A percentile compares a stretch with the other conserved stretches of the same genome.
Conservation (phyloP, 768 basidiomycete genomes). For the Mycena filopes region DNA sequence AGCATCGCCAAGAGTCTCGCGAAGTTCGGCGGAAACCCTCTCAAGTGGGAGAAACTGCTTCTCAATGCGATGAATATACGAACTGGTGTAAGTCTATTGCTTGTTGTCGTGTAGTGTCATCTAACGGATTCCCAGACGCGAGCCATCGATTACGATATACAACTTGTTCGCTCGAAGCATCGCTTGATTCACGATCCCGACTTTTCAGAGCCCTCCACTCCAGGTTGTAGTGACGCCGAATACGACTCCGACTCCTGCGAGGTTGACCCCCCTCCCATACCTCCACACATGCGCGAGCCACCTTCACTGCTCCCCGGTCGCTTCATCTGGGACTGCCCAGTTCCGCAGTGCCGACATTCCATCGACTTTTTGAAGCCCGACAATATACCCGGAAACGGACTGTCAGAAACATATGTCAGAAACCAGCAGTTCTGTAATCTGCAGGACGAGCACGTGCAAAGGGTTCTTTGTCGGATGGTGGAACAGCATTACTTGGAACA, state of each 20-base stretch:
- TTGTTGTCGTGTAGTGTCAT: background rate
- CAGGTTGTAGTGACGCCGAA: conserved; percentile 48
- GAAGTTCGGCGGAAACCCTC: conserved; percentile 44
- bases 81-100: background rate
- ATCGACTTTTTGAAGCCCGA: conserved; percentile 59
- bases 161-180: background rate
- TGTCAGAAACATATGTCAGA: conserved; percentile 42
- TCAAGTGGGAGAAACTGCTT: conserved; percentile 44
- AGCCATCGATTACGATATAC: conserved; percentile 3
- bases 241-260: conserved; percentile 42
- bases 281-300: conserved; percentile 36
- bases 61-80: conserved; percentile 21
- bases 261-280: conserved; percentile 29
- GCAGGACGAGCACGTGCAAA: conserved; percentile 43
- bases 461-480: conserved; percentile 38
- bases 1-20: conserved; percentile 36
- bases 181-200: conserved; percentile 60
- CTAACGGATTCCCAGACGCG: background rate
- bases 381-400: conserved; percentile 36
- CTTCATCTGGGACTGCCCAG: conserved; percentile 65
- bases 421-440: conserved; percentile 50
- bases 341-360: conserved; percentile 51
- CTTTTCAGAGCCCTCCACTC: conserved; percentile 64
- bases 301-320: conserved; percentile 55
- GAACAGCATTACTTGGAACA: conserved; percentile 43